phyloP scores from a whole-genome alignment of 1,139 yeast species.

The Pichia sp. region DNA sequence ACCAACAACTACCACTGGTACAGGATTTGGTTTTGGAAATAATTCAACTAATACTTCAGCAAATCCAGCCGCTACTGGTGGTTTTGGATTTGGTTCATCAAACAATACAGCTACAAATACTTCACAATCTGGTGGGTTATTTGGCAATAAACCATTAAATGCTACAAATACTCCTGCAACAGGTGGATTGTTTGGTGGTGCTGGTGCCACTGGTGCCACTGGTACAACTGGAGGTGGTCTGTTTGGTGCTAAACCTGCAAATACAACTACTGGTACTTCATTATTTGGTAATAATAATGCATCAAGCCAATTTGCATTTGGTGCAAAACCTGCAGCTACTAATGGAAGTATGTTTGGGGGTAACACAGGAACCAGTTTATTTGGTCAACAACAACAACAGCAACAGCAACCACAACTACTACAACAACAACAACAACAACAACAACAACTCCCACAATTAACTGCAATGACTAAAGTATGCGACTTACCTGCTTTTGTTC shows the following conservation, averaged over 20 bases:
- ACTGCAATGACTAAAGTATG: slow-evolving; percentile 84
- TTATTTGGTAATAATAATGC: slow-evolving; percentile 31
- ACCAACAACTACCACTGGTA: background rate
- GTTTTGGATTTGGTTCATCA: slow-evolving; percentile 14
- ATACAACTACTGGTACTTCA: slow-evolving; percentile 27
- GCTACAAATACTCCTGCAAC: slow-evolving; percentile 14
- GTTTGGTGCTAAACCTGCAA: slow-evolving; percentile 28
- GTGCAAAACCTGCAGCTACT: slow-evolving; percentile 20
- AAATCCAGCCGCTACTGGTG: slow-evolving; percentile 8
- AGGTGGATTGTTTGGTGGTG: slow-evolving; percentile 15
- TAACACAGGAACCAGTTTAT: slow-evolving; percentile 24
- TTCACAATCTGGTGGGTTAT: slow-evolving; percentile 26
- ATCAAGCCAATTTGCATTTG: slow-evolving; percentile 26
- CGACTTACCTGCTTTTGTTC: slow-evolving; percentile 71
- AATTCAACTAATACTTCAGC: slow-evolving; percentile 1
- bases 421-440: slow-evolving; percentile 24
- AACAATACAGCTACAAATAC: background rate
- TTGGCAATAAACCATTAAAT: slow-evolving; percentile 30
- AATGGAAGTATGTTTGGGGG: slow-evolving; percentile 19
- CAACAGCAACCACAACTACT: slow-evolving; percentile 23
- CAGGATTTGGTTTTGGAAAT: slow-evolving; percentile 15
- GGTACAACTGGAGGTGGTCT: slow-evolving; percentile 8
- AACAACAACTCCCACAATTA: slow-evolving; percentile 41
- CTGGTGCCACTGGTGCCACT: slow-evolving; percentile 17
- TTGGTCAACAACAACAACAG: slow-evolving; percentile 29